Evolutionary conservation across 345 rosid genomes (phyloP), one percentile per base, ranked within the genome.

Genomic region (Lepidium africanum): DNA sequence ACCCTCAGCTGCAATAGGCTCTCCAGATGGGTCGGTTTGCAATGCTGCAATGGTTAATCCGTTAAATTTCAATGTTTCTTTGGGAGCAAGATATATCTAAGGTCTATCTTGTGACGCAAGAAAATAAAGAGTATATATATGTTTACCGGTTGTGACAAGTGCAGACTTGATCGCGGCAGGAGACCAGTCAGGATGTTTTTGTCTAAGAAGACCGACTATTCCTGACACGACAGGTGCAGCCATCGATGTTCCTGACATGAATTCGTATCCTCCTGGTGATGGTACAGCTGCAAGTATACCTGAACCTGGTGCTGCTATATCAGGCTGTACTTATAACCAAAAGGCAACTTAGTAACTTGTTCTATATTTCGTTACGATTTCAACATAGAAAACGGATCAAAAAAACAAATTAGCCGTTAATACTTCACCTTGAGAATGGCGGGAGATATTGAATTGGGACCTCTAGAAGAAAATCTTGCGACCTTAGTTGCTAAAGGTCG

Each of bases 281-380:
- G 60, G 59, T 37, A 48, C 39, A 15, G 89, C 92, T 25, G 88
- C 96, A 42, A 92, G 80, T 64, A 87, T 78, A 72, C 68, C 63
- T 1, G 77, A 85, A 65, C 97, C 96, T 9, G 92, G 97, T 40
- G 96, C 97, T 15, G 91, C 80, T 47, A 92, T 80, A 78, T 90
- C 96, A 5, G 98, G 98, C 97, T 92, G 86, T 72, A 76, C 14
- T 53, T 63, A 5, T 49, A 61, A 49, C 5, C 3, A 14, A 16
- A 52, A 50, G 0, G 19, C 0, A 46, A 14, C 38, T 50, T 14
- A 35, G 39, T 43, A 36, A 40, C 6, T 6, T 52, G 16, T 3
- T 3, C 33, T 30, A 30, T 30, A 30, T 30, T 30, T 0, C 6
- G 11, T 0, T 1, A 25, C 2, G 10, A 17, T 0, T 32, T 40